Conservation (phyloP, 257 asterid genomes). For the Anisodus acutangulus region DNA sequence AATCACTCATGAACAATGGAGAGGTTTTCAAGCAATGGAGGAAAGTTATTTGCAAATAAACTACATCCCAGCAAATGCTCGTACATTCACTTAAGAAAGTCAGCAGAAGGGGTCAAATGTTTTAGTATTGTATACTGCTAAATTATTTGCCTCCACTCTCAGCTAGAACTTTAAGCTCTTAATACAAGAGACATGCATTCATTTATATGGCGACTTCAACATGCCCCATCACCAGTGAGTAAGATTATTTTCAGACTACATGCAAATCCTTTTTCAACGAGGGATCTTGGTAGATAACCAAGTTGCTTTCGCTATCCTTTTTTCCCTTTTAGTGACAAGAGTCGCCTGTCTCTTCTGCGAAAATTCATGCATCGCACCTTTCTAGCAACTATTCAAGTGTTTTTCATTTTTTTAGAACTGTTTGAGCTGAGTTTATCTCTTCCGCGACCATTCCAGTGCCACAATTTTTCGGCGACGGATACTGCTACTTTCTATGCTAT, state of each 20-base stretch:
- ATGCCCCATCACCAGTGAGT: background rate
- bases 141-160: background rate
- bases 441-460: background rate
- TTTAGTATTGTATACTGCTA: background rate
- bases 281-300: background rate
- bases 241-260: background rate
- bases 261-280: background rate
- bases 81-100: background rate
- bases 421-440: background rate
- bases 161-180: background rate
- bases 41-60: conserved; percentile 1
- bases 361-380: background rate
- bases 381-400: background rate
- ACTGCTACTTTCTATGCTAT: background rate
- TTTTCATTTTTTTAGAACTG: background rate
- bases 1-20: background rate
- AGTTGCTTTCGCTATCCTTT: background rate
- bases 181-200: background rate
- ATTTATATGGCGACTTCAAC: background rate
- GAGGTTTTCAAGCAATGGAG: conserved; percentile 9
- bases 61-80: background rate
- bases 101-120: background rate
- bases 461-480: background rate
- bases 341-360: background rate
- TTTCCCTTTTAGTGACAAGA: background rate